These are phyloP conservation scores for Lasiosphaeria hispida DNA, from an alignment of 495 filamentous ascomycete species.

Conservation along the genomic window DNA sequence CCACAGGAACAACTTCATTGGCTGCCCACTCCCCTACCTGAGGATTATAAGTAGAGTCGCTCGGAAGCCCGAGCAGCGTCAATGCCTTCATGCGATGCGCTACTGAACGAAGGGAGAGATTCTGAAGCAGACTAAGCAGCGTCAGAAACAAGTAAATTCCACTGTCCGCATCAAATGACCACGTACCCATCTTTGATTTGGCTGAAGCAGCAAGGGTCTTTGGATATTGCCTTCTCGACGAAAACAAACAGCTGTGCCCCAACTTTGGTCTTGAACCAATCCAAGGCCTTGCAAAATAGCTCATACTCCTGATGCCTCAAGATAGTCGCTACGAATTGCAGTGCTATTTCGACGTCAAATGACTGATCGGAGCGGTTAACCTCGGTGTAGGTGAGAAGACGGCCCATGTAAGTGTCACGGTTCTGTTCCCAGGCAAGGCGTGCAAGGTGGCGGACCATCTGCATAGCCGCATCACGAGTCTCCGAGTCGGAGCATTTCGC, in stretches of 20 bases:
- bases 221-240: background rate
- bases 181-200: constrained; percentile 13
- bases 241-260: constrained; percentile 2
- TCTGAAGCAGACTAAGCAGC: background rate
- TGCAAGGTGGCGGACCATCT: constrained; percentile 12
- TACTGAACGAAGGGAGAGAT: background rate
- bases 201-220: background rate
- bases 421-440: constrained; percentile 7
- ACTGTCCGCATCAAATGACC: background rate
- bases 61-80: background rate
- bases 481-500: background rate
- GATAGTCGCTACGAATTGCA: background rate
- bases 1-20: constrained; percentile 9
- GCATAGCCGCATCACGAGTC: background rate
- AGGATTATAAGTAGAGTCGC: background rate
- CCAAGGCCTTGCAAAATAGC: constrained; percentile 14
- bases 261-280: background rate
- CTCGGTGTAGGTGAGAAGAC: too few species aligned
- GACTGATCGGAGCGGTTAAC: too few species aligned
- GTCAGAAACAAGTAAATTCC: background rate
- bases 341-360: background rate
- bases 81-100: background rate
- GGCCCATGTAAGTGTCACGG: too few species aligned
- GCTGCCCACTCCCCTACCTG: constrained; percentile 2
- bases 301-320: constrained; percentile 9